Evolutionary conservation across 306 rosid species (phyloP), one percentile per base, ranked within the genome.

Genomic region (Leucaena leucocephala): DNA sequence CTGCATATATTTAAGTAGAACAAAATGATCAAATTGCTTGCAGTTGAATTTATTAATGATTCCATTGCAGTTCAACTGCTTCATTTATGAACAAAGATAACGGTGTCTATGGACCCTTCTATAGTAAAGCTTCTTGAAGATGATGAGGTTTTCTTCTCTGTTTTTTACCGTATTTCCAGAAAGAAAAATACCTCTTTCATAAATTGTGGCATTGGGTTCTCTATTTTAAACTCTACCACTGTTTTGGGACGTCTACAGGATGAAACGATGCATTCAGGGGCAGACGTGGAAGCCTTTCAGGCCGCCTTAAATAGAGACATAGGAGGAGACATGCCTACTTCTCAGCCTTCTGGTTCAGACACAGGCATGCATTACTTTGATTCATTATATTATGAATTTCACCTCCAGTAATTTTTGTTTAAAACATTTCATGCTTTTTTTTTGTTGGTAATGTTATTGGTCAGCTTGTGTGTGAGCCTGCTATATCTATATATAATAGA

Each of bases 61-160:
- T 17, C 44, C 34, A 19, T 59, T 59, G 70, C 84, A 59, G 71
- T 74, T 74, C 17, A 19, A 40, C 57, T 68, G 71, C 72, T 81
- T 46, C 46, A 13, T 58, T 45, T 81, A 68, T 35, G 66, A 36
- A 54, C 39, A 48, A 46, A 75, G 72, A 45, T 80, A 70, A 50
- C 48, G 17, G 66, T 62, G 54, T 19, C 14, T 50, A 93, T 91
- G 98, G 98, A 91, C 80, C 97, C 94, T 7, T 91, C 96, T 33
- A 90, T 94, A 71, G 87, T 94, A 89, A 91, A 94, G 89, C 94
- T 94, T 72, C 89, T 94, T 59, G 98, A 94, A 74, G 98, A 91
- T 74, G 98, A 91, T 6, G 98, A 94, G 93, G 97, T 94, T 76
- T 77, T 64, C 8, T 66, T 33, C 76, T 80, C 70, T 69, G 64